A percentile compares a stretch with the other conserved stretches of the same genome.
Conservation (phyloP, 2,329 filamentous ascomycete genomes). For the Elsinoe ampelina region DNA sequence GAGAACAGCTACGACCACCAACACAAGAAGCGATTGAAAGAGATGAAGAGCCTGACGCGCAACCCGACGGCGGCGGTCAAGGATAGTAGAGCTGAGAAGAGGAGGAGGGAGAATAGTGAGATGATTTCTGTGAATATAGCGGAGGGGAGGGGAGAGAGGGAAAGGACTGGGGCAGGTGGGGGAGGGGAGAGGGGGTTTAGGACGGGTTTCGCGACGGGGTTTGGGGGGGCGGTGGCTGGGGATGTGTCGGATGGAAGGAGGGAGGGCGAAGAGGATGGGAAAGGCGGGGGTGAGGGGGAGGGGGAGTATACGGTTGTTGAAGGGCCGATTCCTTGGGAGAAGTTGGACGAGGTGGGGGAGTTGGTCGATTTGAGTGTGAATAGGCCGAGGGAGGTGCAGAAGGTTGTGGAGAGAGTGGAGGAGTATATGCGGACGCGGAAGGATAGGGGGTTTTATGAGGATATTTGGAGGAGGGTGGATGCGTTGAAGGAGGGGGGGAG, state of each 20-base stretch:
- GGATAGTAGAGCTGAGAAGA: constrained; percentile 54
- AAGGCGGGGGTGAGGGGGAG: background rate
- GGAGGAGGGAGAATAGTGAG: constrained; percentile 14
- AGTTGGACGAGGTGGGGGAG: constrained; percentile 12
- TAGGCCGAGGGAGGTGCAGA: constrained; percentile 12
- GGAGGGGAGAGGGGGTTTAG: constrained; percentile 14
- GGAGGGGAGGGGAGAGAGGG: background rate
- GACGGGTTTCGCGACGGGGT: constrained; percentile 10
- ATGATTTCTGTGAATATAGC: constrained; percentile 15
- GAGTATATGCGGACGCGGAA: background rate
- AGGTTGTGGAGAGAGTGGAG: background rate
- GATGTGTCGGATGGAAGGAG: background rate
- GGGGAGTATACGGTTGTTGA: constrained; percentile 1
- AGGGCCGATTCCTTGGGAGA: constrained; percentile 15
- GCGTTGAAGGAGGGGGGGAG: background rate
- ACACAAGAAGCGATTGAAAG: constrained; percentile 80
- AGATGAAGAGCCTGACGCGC: constrained; percentile 76
- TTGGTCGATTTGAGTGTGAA: constrained; percentile 5
- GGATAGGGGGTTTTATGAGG: background rate
- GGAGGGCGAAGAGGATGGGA: background rate
- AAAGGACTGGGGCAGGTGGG: background rate
- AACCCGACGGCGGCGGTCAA: constrained; percentile 57
- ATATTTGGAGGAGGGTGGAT: constrained; percentile 2
- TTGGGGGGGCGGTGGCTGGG: constrained; percentile 4
- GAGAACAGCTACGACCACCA: constrained; percentile 91